phyloP scores from a whole-genome alignment of 2,329 filamentous ascomycete species.

The Fusarium sp. region DNA sequence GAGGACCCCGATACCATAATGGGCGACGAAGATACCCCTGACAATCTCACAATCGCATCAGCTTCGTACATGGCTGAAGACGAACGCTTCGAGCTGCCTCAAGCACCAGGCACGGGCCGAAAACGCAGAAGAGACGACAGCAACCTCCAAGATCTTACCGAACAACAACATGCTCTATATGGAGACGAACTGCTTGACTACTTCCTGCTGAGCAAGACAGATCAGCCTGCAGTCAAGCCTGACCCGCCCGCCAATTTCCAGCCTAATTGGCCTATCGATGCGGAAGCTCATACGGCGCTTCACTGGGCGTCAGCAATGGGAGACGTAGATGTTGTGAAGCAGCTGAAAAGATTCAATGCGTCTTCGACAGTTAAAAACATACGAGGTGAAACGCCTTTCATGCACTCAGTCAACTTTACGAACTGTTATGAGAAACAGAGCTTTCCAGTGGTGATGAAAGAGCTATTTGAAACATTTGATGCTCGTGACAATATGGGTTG shows the following conservation, averaged over 20 bases:
- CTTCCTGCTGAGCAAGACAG: conserved; percentile 88
- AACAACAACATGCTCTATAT: conserved; percentile 90
- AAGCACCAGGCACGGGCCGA: conserved; percentile 69
- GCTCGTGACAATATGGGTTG: conserved; percentile 83
- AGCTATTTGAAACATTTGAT: conserved; percentile 85
- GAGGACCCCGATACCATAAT: conserved; percentile 75
- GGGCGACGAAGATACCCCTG: conserved; percentile 83
- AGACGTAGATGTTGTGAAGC: conserved; percentile 89
- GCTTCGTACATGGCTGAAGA: conserved; percentile 89
- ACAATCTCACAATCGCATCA: conserved; percentile 85
- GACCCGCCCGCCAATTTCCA: conserved; percentile 88
- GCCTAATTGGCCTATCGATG: conserved; percentile 92
- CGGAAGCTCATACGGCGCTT: conserved; percentile 90
- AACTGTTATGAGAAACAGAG: conserved; percentile 96
- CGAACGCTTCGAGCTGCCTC: conserved; percentile 78
- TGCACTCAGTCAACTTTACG: conserved; percentile 94
- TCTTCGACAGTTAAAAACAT: conserved; percentile 77
- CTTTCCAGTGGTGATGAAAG: conserved; percentile 85
- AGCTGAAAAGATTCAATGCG: conserved; percentile 85
- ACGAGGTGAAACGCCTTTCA: conserved; percentile 88
- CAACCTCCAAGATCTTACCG: conserved; percentile 71
- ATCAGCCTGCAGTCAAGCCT: conserved; percentile 78
- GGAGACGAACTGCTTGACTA: conserved; percentile 95
- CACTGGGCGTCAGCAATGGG: conserved; percentile 99
- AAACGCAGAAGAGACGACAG: conserved; percentile 82